Evolutionary conservation across 495 filamentous ascomycete genomes (phyloP).

Genomic region (Staphylotrichum tortipilum): DNA sequence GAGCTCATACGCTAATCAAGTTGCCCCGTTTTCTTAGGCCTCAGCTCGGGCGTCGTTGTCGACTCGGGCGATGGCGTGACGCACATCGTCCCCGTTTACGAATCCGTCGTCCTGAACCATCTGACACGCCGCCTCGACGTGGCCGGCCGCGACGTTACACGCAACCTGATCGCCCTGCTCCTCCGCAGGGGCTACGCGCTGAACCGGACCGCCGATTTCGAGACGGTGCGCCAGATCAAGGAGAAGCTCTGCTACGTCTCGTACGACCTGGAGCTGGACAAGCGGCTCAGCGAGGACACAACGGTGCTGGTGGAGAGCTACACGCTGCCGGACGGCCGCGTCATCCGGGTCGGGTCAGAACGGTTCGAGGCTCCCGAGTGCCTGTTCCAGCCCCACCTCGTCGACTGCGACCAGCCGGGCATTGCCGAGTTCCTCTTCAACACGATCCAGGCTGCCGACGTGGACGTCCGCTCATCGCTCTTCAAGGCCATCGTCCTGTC

Average conservation of each 20-base stretch:
- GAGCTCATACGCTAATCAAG: neutral
- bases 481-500: constrained; percentile 97
- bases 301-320: constrained; percentile 96
- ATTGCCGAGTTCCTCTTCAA: constrained; percentile 97
- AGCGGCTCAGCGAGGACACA: constrained; percentile 92
- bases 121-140: constrained; percentile 90
- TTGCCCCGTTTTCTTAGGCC: constrained; percentile 45
- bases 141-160: constrained; percentile 91
- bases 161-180: constrained; percentile 92
- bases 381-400: constrained; percentile 96
- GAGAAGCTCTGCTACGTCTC: constrained; percentile 99
- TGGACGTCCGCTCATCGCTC: constrained; percentile 84
- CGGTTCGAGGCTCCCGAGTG: constrained; percentile 97
- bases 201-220: constrained; percentile 97
- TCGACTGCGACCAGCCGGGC: constrained; percentile 94
- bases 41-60: constrained; percentile 92
- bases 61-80: constrained; percentile 98
- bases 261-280: constrained; percentile 94
- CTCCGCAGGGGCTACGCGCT: constrained; percentile 92
- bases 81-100: constrained; percentile 96
- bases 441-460: constrained; percentile 91
- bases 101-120: constrained; percentile 94
- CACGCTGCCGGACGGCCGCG: constrained; percentile 89
- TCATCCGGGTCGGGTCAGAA: constrained; percentile 91
- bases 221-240: constrained; percentile 98